Evolutionary conservation across 345 rosid species (phyloP), one percentile per base, ranked within the genome.

Genomic region (Litchi chinensis): DNA sequence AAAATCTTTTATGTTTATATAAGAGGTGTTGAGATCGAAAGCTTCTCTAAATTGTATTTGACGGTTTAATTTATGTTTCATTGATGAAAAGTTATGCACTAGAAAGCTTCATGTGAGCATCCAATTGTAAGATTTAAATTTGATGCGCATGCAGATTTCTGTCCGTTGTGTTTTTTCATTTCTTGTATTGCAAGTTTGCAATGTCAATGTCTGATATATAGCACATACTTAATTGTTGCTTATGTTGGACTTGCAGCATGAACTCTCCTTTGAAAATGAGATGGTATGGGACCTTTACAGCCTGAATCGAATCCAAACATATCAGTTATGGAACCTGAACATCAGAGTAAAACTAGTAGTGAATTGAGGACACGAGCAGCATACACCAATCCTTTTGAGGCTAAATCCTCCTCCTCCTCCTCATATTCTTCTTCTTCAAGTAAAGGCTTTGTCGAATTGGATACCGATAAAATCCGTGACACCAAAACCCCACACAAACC

Each of bases 281-380:
- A 62, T 74, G 28, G 28, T 74, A 70, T 73, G 74, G 81, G 74
- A 68, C 9, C 50, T 19, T 7, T 28, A 50, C 28, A 50, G 68
- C 62, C 48, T 77, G 57, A 62, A 71, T 22, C 59, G 5, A 76
- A 67, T 65, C 64, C 67, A 65, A 44, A n/a, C 68, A 26, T 71
- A 63, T 41, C 68, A 65, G 83, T 50, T 18, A 85, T 83, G 87
- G 84, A 80, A 77, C 67, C 84, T 8, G 87, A 75, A 52, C 37
- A 80, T 44, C 41, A 37, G 37, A 73, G 63, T 54, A 70, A 59
- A 65, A 28, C 70, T 67, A 64, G 50, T 28, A 18, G 46, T 56
- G 79, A 69, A 22, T 73, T 22, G 32, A 75, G 54, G 37, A 32
- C 37, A 32, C 37, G 2, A 71, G n/a, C 66, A 13, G 8, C 79